A percentile compares a stretch with the other conserved stretches of the same genome.
phyloP scores from a whole-genome alignment of 1,284 basidiomycete species.

The Naganishia albida region DNA sequence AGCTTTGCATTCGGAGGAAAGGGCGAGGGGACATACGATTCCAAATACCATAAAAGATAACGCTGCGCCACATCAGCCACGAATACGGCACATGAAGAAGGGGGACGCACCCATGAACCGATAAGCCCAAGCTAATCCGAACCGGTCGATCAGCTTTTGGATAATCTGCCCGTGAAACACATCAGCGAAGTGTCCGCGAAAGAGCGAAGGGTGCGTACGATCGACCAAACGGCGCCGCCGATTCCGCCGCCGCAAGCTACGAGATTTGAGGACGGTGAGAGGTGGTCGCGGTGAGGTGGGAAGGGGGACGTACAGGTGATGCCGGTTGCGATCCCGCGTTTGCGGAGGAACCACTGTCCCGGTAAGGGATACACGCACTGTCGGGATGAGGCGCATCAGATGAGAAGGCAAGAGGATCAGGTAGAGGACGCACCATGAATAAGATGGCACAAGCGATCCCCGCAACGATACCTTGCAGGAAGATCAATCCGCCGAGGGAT shows the following conservation, averaged over 20 bases:
- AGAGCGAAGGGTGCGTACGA: conserved; percentile 1
- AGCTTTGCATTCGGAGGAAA: not conserved
- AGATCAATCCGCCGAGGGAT: conserved; percentile 31
- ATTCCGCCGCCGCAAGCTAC: conserved; percentile 33
- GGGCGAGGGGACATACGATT: conserved; percentile 1
- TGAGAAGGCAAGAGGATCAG: not conserved
- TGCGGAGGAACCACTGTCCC: conserved; percentile 33
- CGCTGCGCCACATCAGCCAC: not conserved
- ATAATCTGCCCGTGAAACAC: conserved; percentile 18
- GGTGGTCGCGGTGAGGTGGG: too few relatives aligned
- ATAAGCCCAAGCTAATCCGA: conserved; percentile 34
- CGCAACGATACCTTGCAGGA: conserved; percentile 28
- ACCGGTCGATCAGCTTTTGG: conserved; percentile 29
- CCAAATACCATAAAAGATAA: conserved; percentile 24
- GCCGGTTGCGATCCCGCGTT: conserved; percentile 35
- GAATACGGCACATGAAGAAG: not conserved
- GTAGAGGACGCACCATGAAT: conserved; percentile 27
- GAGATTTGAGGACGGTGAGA: not conserved
- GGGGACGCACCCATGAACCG: conserved; percentile 22
- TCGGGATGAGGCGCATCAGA: not conserved
- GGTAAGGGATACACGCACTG: conserved; percentile 35
- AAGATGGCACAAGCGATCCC: conserved; percentile 27
- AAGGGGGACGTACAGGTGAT: conserved; percentile 27
- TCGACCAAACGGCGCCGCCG: conserved; percentile 33
- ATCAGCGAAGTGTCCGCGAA: not conserved